These are phyloP conservation scores for Leccinum imitatum DNA, from an alignment of 768 basidiomycete genomes.

Conservation along the genomic window DNA sequence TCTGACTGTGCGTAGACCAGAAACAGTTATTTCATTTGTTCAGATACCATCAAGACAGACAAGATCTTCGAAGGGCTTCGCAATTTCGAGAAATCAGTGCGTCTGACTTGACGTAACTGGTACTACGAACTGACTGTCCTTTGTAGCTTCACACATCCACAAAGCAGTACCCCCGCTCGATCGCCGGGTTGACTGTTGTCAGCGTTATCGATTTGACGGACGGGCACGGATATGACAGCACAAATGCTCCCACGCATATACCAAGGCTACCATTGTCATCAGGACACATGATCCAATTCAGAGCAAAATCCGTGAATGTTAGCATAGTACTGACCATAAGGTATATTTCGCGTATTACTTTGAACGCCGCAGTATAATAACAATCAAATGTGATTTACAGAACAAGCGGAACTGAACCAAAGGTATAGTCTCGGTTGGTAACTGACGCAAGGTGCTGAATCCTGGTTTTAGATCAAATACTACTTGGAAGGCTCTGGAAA, in stretches of 20 bases:
- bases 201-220: conserved; percentile 73
- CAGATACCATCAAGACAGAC: conserved; percentile 63
- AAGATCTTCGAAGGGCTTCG: conserved; percentile 69
- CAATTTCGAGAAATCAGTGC: conserved; percentile 45
- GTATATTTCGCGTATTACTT: conserved; percentile 37
- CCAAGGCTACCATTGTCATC: conserved; percentile 70
- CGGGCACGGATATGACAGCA: conserved; percentile 64
- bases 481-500: conserved; percentile 80
- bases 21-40: conserved; percentile 82
- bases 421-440: conserved; percentile 43
- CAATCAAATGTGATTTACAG: conserved; percentile 34
- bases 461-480: conserved; percentile 65
- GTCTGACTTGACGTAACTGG: conserved; percentile 3
- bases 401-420: conserved; percentile 90
- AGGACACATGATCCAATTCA: conserved; percentile 85
- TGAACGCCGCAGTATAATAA: neutral
- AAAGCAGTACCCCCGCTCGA: conserved; percentile 54
- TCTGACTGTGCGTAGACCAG: conserved; percentile 50
- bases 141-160: conserved; percentile 19
- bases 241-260: conserved; percentile 61
- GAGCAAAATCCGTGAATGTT: conserved; percentile 44
- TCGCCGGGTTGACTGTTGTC: conserved; percentile 60
- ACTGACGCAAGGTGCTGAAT: neutral
- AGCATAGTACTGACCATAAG: conserved; percentile 69
- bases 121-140: conserved; percentile 1